A percentile compares a stretch with the other conserved stretches of the same genome.
Conservation (phyloP, 2,329 filamentous ascomycete species). For the Talaromyces albobiverticillius region DNA sequence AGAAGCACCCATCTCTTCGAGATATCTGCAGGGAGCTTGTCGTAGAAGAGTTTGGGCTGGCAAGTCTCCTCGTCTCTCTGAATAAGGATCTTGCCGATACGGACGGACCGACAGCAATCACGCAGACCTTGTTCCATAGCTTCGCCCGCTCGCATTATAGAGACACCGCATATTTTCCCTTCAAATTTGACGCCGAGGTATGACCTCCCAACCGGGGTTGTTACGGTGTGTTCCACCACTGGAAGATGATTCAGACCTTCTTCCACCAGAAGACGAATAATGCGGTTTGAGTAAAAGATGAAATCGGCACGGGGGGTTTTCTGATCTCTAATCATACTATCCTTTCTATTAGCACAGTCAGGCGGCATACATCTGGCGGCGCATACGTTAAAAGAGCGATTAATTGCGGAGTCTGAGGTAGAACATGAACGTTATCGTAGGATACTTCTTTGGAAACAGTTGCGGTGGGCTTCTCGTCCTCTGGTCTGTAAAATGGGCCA, state of each 20-base stretch:
- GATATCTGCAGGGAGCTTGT: conserved; percentile 95
- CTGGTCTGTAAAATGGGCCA: conserved; percentile 74
- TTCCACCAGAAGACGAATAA: conserved; percentile 93
- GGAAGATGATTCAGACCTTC: conserved; percentile 96
- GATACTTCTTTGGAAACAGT: conserved; percentile 82
- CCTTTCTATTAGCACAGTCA: conserved; percentile 15
- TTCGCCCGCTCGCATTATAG: conserved; percentile 96
- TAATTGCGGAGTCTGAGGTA: conserved; percentile 91
- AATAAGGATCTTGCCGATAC: conserved; percentile 97
- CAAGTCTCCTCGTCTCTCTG: conserved; percentile 95
- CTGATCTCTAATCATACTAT: conserved; percentile 91
- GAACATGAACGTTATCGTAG: conserved; percentile 83
- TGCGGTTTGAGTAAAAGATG: conserved; percentile 98
- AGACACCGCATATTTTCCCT: conserved; percentile 97
- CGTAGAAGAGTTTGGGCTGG: conserved; percentile 91
- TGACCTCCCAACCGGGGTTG: conserved; percentile 80
- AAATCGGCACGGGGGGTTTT: conserved; percentile 90
- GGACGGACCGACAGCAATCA: conserved; percentile 95
- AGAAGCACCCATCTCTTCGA: conserved; percentile 87
- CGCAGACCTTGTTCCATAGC: conserved; percentile 97
- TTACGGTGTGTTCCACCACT: conserved; percentile 82
- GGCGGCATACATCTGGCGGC: conserved; percentile 7
- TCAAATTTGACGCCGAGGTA: conserved; percentile 94
- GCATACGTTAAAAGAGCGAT: conserved; percentile 95
- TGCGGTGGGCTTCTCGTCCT: conserved; percentile 76